These are phyloP conservation scores for Aspergillus texensis DNA, from an alignment of 2,329 filamentous ascomycete species.

Conservation along the genomic window DNA sequence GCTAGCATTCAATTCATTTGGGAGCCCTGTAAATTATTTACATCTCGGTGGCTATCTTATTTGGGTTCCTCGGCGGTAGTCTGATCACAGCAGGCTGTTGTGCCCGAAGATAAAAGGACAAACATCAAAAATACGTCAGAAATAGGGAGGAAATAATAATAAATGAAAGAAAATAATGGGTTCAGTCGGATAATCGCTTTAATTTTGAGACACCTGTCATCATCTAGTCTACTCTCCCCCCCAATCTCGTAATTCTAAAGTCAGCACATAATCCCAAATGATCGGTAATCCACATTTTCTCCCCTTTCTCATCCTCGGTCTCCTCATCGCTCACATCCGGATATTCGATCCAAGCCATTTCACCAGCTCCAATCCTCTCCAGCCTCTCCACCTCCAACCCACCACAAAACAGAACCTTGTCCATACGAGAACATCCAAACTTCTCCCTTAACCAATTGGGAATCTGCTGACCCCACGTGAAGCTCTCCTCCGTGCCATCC, in stretches of 20 bases:
- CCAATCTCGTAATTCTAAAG: constrained; percentile 5
- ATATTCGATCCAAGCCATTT: constrained; percentile 45
- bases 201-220: no score
- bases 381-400: constrained; percentile 35
- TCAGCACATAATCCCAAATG: constrained; percentile 51
- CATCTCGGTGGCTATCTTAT: neutral
- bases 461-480: constrained; percentile 62
- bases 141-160: neutral
- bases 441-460: constrained; percentile 41
- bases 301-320: constrained; percentile 36
- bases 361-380: constrained; percentile 52
- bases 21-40: neutral
- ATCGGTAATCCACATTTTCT: constrained; percentile 55
- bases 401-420: constrained; percentile 56
- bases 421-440: constrained; percentile 58
- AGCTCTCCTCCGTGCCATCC: constrained; percentile 55
- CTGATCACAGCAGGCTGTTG: neutral
- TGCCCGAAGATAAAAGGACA: neutral
- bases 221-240: neutral
- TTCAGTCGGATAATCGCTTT: no score
- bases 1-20: neutral
- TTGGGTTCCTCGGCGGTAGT: neutral
- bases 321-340: constrained; percentile 40
- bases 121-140: neutral
- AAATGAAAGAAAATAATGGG: neutral